A percentile compares a stretch with the other conserved stretches of the same genome.
phyloP scores from a whole-genome alignment of 371 early-diverging fungal species.

The Synchytrium microbalum region DNA sequence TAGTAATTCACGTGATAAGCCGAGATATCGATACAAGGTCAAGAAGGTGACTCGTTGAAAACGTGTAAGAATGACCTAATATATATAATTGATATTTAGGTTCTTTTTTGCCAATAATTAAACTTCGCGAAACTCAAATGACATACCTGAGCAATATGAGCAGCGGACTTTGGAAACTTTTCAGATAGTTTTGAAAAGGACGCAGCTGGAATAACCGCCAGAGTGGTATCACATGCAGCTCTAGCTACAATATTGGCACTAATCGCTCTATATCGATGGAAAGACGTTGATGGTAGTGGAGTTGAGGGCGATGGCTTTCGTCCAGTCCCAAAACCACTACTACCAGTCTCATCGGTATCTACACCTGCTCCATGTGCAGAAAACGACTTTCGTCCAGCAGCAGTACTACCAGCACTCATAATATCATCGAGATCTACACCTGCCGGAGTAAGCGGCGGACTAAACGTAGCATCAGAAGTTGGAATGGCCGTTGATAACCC shows the following conservation, averaged over 20 bases:
- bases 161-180: conserved; percentile 88
- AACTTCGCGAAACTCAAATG: neutral
- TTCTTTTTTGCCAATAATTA: no score
- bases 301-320: neutral
- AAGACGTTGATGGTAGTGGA: neutral
- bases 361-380: neutral
- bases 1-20: conserved; percentile 79
- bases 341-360: no score
- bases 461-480: neutral
- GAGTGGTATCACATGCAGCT: conserved; percentile 80
- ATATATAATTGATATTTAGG: conserved; percentile 75
- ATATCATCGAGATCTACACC: neutral
- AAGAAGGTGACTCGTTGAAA: conserved; percentile 92
- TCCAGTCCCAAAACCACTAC: neutral
- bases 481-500: no score
- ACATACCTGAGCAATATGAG: conserved; percentile 80
- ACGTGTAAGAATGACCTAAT: conserved; percentile 71
- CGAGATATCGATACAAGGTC: conserved; percentile 85
- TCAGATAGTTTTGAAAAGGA: conserved; percentile 82
- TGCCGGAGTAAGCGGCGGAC: neutral
- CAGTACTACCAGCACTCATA: no score
- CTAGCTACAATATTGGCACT: conserved; percentile 62
- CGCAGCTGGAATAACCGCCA: conserved; percentile 90
- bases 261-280: conserved; percentile 7
- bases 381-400: neutral